phyloP scores from a whole-genome alignment of 345 rosid species.

The Populus pruinosa region DNA sequence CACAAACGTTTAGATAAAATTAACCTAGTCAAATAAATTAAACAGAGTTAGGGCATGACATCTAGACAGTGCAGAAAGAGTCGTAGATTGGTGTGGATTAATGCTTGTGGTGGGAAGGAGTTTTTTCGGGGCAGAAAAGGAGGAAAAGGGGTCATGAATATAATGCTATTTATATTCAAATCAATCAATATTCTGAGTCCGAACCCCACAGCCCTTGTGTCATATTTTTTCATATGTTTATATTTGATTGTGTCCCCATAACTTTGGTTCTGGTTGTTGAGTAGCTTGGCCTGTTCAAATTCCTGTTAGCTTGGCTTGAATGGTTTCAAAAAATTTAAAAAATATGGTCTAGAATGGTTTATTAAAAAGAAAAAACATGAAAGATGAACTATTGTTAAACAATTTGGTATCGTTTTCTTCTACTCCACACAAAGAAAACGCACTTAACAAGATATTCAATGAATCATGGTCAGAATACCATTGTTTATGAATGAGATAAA shows the following conservation, averaged over 20 bases:
- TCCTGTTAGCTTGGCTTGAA: too few species aligned
- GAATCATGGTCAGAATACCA: not conserved
- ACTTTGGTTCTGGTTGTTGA: not conserved
- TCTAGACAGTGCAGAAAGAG: not conserved
- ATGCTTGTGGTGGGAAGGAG: not conserved
- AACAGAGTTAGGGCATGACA: not conserved
- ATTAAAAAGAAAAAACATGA: not conserved
- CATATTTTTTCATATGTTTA: not conserved
- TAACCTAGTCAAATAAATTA: not conserved
- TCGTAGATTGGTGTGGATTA: not conserved
- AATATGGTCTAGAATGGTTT: too few species aligned
- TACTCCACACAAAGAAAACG: not conserved
- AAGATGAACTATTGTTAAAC: not conserved
- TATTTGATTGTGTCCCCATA: not conserved
- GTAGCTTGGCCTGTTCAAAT: not conserved
- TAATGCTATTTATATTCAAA: not conserved
- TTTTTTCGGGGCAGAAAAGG: not conserved
- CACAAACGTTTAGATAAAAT: not conserved
- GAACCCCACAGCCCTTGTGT: constrained; percentile 6
- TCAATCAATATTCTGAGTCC: not conserved
- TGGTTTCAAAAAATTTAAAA: too few species aligned
- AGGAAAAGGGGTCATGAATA: not conserved
- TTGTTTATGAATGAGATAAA: not conserved
- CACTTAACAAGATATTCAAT: not conserved
- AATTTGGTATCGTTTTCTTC: not conserved